Evolutionary conservation across 2,329 filamentous ascomycete genomes (phyloP).

Genomic region (Tolypocladium album): DNA sequence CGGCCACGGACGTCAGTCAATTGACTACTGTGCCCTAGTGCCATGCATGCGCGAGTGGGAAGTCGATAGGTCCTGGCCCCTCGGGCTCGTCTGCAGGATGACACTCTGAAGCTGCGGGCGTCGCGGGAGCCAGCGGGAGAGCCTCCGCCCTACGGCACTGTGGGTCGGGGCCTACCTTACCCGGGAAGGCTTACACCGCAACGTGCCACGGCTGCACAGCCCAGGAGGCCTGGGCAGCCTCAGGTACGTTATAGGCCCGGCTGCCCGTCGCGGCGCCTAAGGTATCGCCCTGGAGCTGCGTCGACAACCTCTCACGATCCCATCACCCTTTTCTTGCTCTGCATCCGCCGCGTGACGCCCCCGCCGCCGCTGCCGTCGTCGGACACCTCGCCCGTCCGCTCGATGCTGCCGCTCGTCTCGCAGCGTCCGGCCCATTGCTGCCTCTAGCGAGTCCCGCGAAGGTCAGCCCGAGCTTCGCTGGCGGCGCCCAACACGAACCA

Average conservation of each 20-base stretch:
- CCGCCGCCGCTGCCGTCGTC: neutral
- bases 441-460: neutral
- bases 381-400: neutral
- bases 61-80: neutral
- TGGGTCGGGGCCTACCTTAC: neutral
- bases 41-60: neutral
- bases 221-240: neutral
- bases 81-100: neutral
- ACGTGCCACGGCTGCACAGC: slow-evolving; percentile 1
- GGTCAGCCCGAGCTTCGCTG: neutral
- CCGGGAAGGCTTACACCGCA: neutral
- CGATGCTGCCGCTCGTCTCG: neutral
- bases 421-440: neutral
- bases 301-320: neutral
- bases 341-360: neutral
- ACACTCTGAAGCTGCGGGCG: neutral
- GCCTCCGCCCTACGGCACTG: neutral
- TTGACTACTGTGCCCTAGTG: neutral
- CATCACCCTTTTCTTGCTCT: neutral
- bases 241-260: neutral
- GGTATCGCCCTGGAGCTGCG: neutral
- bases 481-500: neutral
- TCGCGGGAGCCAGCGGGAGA: neutral
- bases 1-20: neutral
- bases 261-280: neutral